Percentiles rank a stretch among this genome's conserved stretches.
These are phyloP conservation scores for Populus hybrid DNA, from an alignment of 441 rosid species.

Conservation along the genomic window DNA sequence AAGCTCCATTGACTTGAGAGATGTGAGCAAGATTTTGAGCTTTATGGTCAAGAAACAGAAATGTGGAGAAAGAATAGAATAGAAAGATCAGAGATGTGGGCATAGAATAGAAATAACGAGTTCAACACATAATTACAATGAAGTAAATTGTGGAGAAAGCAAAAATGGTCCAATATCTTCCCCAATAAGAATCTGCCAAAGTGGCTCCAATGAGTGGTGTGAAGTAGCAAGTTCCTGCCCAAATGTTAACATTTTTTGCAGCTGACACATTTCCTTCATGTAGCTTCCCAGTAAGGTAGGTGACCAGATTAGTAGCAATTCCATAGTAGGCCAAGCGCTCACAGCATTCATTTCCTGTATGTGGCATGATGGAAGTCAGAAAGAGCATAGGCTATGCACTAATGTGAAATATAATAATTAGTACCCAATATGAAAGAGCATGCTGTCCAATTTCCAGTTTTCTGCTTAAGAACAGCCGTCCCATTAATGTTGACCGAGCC, in stretches of 20 bases:
- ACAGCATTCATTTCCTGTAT: slow-evolving; percentile 75
- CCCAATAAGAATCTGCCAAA: slow-evolving; percentile 89
- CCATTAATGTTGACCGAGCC: slow-evolving; percentile 56
- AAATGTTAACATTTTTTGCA: slow-evolving; percentile 75
- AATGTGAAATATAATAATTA: slow-evolving; percentile 1
- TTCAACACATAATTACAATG: slow-evolving; percentile 39
- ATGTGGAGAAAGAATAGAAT: no score
- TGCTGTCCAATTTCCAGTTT: slow-evolving; percentile 68
- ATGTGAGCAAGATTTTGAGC: background rate
- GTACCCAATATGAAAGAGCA: slow-evolving; percentile 65
- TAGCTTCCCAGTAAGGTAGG: slow-evolving; percentile 63
- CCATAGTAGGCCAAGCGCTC: slow-evolving; percentile 92
- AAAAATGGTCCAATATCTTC: slow-evolving; percentile 93
- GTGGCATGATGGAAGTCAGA: slow-evolving; percentile 6
- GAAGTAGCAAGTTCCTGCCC: slow-evolving; percentile 89
- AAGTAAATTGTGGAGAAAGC: slow-evolving; percentile 74
- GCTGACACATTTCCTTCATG: slow-evolving; percentile 84
- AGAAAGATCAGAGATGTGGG: background rate
- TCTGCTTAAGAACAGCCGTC: slow-evolving; percentile 51
- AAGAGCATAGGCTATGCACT: background rate
- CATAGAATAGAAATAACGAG: background rate
- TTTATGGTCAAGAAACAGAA: background rate
- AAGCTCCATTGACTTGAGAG: background rate
- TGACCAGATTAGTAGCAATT: slow-evolving; percentile 74
- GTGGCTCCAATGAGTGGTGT: slow-evolving; percentile 87